Conservation (phyloP, 1,284 basidiomycete genomes). For the Ganoderma sp. region DNA sequence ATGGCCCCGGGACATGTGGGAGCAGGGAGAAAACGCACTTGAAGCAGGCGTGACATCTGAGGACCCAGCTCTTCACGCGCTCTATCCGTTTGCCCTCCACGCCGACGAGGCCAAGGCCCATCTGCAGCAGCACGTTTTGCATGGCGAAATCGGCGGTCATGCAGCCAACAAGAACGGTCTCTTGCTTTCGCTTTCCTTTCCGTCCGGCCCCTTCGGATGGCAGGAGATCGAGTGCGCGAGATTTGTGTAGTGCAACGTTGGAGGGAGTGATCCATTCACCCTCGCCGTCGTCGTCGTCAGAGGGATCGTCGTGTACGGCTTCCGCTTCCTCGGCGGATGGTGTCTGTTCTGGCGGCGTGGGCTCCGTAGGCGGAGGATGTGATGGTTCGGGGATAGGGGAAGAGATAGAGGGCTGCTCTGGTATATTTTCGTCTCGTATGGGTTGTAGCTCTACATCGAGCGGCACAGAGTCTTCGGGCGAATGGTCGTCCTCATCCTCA, state of each 20-base stretch:
- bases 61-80: constrained; percentile 93
- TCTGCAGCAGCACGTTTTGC: constrained; percentile 97
- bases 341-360: constrained; percentile 20
- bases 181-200: constrained; percentile 49
- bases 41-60: constrained; percentile 98
- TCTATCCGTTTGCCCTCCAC: constrained; percentile 91
- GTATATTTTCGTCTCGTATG: constrained; percentile 31
- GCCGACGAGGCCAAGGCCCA: constrained; percentile 92
- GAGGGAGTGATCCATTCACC: constrained; percentile 98
- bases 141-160: constrained; percentile 99
- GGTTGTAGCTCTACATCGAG: constrained; percentile 55
- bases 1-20: background rate
- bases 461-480: constrained; percentile 39
- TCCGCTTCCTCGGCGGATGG: constrained; percentile 28
- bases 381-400: constrained; percentile 11
- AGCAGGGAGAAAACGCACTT: constrained; percentile 72
- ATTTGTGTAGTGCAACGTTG: constrained; percentile 90
- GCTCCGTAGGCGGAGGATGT: constrained; percentile 19
- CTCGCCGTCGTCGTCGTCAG: constrained; percentile 80
- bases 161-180: constrained; percentile 74
- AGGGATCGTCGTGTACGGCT: constrained; percentile 73
- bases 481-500: constrained; percentile 21
- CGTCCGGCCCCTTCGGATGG: constrained; percentile 51
- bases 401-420: constrained; percentile 12
- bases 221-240: constrained; percentile 82